phyloP scores from a whole-genome alignment of 495 filamentous ascomycete species.

The Penicillium bialowiezense region DNA sequence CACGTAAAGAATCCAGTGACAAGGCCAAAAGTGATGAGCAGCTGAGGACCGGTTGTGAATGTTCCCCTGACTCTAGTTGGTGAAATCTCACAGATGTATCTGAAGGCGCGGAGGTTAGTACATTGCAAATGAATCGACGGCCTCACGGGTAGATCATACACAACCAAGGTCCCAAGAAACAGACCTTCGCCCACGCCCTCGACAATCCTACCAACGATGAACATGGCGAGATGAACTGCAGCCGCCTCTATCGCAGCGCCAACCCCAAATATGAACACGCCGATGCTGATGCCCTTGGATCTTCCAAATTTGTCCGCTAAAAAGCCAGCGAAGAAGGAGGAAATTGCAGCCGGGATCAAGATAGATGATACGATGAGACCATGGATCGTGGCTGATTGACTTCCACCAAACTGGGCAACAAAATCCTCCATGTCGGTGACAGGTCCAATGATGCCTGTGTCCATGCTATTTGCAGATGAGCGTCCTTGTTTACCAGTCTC shows the following conservation, averaged over 20 bases:
- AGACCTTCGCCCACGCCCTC: constrained; percentile 58
- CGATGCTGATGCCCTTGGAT: constrained; percentile 48
- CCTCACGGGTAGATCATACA: constrained; percentile 12
- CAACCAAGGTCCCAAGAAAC: constrained; percentile 53
- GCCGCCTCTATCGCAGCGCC: constrained; percentile 50
- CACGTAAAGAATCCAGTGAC: constrained; percentile 57
- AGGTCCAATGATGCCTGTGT: constrained; percentile 62
- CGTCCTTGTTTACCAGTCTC: too few relatives aligned
- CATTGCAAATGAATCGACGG: neutral
- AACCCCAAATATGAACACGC: constrained; percentile 49
- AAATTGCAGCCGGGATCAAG: constrained; percentile 56
- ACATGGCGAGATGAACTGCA: constrained; percentile 47
- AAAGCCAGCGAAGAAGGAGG: constrained; percentile 59
- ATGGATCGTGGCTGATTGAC: constrained; percentile 50
- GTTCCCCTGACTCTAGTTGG: constrained; percentile 48
- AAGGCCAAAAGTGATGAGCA: constrained; percentile 50
- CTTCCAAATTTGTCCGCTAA: constrained; percentile 58
- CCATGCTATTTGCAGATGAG: too few relatives aligned
- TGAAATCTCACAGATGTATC: constrained; percentile 58
- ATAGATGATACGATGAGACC: constrained; percentile 63
- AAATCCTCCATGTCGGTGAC: constrained; percentile 60
- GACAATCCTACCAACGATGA: constrained; percentile 52
- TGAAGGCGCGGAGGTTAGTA: neutral
- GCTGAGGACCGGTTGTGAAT: constrained; percentile 51
- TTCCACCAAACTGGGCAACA: constrained; percentile 41